Evolutionary conservation across 208 protist genomes (phyloP).

Genomic region (Trichomonas vaginalis): DNA sequence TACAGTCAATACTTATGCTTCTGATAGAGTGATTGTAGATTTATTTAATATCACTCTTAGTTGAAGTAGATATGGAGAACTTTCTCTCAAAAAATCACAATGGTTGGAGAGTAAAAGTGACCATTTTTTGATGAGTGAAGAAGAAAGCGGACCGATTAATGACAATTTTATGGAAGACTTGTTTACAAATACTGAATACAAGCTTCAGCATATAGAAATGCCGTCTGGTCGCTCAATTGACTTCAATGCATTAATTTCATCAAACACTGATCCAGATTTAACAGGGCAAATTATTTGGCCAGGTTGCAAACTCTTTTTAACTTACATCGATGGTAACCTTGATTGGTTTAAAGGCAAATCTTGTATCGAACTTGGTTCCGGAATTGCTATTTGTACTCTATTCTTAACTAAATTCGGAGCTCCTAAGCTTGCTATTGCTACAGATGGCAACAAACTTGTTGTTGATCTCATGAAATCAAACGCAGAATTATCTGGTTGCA

Average conservation of each 20-base stretch:
- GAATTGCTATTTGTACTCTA: background rate
- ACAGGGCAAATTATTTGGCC: conserved; percentile 10
- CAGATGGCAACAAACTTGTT: background rate
- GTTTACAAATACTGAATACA: background rate
- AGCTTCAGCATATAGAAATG: background rate
- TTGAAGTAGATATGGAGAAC: too few species aligned
- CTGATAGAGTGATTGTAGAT: too few species aligned
- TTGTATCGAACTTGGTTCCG: background rate
- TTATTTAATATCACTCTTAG: too few species aligned
- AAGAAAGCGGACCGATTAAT: background rate
- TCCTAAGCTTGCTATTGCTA: background rate
- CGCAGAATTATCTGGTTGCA: background rate
- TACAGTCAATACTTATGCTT: too few species aligned
- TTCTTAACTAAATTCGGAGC: background rate
- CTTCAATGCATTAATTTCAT: background rate
- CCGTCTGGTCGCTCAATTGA: background rate
- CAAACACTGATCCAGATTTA: background rate
- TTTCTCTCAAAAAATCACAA: too few species aligned
- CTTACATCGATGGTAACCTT: background rate
- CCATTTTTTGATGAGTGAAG: too few species aligned
- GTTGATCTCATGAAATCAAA: background rate
- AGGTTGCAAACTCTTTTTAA: background rate
- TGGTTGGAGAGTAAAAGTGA: too few species aligned
- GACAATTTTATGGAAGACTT: background rate
- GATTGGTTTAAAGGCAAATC: background rate